phyloP scores from a whole-genome alignment of 805 yeast species.

The Torulaspora delbrueckii region DNA sequence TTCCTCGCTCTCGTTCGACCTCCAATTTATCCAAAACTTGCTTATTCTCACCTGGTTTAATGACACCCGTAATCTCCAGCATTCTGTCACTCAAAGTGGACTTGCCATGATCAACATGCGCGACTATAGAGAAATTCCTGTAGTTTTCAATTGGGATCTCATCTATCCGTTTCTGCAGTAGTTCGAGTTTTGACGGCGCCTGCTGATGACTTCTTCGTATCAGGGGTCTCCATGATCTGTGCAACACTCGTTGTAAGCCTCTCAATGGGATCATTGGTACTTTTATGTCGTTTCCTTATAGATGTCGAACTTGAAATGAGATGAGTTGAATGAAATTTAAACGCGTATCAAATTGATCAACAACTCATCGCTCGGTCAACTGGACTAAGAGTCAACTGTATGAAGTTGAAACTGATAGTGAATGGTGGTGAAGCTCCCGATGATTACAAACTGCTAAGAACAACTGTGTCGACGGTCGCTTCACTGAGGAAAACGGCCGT shows the following conservation, averaged over 20 bases:
- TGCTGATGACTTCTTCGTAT: slow-evolving; percentile 15
- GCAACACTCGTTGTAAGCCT: slow-evolving; percentile 3
- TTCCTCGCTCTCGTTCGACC: slow-evolving; percentile 94
- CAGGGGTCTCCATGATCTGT: slow-evolving; percentile 13
- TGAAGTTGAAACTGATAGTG: slow-evolving; percentile 30
- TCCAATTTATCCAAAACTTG: slow-evolving; percentile 89
- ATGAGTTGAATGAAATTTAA: neutral
- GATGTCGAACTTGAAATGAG: neutral
- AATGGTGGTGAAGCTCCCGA: slow-evolving; percentile 30
- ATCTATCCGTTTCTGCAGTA: slow-evolving; percentile 56
- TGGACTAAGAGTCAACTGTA: slow-evolving; percentile 2
- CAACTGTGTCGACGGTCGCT: slow-evolving; percentile 31
- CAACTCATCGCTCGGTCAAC: neutral
- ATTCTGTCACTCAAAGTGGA: slow-evolving; percentile 86
- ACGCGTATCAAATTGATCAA: slow-evolving; percentile 1
- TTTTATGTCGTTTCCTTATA: neutral
- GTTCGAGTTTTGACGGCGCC: slow-evolving; percentile 7
- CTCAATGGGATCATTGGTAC: slow-evolving; percentile 4
- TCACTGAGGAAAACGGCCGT: slow-evolving; percentile 33
- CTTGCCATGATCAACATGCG: slow-evolving; percentile 89
- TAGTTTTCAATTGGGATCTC: slow-evolving; percentile 77
- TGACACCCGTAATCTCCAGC: slow-evolving; percentile 83
- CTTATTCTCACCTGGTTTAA: slow-evolving; percentile 65
- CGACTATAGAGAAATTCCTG: slow-evolving; percentile 89
- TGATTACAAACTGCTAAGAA: slow-evolving; percentile 31